Evolutionary conservation across 75 land plant genomes (phyloP).

Genomic region (Adiantum capillusveneris): DNA sequence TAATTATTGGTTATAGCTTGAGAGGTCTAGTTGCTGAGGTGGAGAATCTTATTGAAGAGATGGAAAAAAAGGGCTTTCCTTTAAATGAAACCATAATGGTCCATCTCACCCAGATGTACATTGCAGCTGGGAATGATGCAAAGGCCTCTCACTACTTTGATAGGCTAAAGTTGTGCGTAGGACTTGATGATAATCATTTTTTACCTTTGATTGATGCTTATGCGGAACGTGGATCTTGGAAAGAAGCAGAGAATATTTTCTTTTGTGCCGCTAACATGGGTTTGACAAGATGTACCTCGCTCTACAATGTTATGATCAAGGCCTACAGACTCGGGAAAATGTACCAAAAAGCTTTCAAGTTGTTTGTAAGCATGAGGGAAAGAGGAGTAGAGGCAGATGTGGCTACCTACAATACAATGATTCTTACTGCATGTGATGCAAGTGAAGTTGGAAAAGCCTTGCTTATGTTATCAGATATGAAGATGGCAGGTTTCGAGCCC

Average conservation of each 20-base stretch:
- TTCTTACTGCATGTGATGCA: constrained; percentile 41
- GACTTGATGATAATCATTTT: constrained; percentile 24
- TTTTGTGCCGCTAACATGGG: constrained; percentile 20
- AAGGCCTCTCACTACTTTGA: constrained; percentile 23
- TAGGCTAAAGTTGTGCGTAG: constrained; percentile 7
- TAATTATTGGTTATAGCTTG: constrained; percentile 36
- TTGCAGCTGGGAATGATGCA: constrained; percentile 30
- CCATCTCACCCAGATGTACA: constrained; percentile 44
- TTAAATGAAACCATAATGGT: constrained; percentile 42
- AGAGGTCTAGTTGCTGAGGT: constrained; percentile 38
- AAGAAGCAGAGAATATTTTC: constrained; percentile 53
- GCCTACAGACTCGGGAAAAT: constrained; percentile 49
- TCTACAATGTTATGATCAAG: constrained; percentile 70
- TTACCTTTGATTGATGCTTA: constrained; percentile 64
- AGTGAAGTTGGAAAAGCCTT: constrained; percentile 32
- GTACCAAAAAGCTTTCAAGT: constrained; percentile 44
- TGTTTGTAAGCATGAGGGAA: constrained; percentile 46
- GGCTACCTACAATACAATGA: constrained; percentile 57
- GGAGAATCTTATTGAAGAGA: constrained; percentile 36
- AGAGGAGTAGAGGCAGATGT: constrained; percentile 50
- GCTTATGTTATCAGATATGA: constrained; percentile 36
- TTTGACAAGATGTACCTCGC: constrained; percentile 25
- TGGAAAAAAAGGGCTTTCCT: constrained; percentile 24
- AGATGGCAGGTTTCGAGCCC: constrained; percentile 36
- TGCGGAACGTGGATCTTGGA: constrained; percentile 53